phyloP scores from a whole-genome alignment of 176 grass and related monocot species.

The Oryza rufipogon region DNA sequence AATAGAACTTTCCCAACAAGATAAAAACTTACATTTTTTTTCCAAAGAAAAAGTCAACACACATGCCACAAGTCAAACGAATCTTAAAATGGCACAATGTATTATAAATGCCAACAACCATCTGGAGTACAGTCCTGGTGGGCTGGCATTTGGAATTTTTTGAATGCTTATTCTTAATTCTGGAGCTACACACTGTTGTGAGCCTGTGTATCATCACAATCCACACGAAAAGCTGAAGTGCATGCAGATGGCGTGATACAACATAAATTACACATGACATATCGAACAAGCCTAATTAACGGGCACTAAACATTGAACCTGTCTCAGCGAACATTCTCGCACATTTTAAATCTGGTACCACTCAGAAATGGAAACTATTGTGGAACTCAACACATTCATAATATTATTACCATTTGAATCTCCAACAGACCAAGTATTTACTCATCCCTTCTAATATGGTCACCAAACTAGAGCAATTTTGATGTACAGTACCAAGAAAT shows the following conservation, averaged over 20 bases:
- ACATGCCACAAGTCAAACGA: neutral
- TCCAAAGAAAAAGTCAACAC: neutral
- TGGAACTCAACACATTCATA: neutral
- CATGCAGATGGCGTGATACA: conserved; percentile 35
- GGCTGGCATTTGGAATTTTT: conserved; percentile 6
- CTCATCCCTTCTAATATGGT: neutral
- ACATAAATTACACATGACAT: neutral
- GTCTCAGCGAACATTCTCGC: neutral
- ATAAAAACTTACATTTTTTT: neutral
- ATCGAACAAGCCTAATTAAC: conserved; percentile 2
- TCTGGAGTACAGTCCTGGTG: neutral
- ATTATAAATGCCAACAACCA: conserved; percentile 4
- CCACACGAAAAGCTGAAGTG: neutral
- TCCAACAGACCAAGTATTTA: neutral
- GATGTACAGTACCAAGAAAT: neutral
- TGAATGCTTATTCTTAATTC: neutral
- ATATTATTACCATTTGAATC: neutral
- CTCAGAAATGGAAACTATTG: neutral
- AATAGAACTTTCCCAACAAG: neutral
- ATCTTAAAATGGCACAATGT: conserved; percentile 2
- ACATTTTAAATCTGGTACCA: neutral
- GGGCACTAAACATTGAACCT: neutral
- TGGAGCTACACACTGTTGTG: neutral
- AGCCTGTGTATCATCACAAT: neutral
- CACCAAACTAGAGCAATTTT: neutral